A percentile compares a stretch with the other conserved stretches of the same genome.
phyloP scores from a whole-genome alignment of 192 early-diverging fungal species.

The Backusella morwellensis region DNA sequence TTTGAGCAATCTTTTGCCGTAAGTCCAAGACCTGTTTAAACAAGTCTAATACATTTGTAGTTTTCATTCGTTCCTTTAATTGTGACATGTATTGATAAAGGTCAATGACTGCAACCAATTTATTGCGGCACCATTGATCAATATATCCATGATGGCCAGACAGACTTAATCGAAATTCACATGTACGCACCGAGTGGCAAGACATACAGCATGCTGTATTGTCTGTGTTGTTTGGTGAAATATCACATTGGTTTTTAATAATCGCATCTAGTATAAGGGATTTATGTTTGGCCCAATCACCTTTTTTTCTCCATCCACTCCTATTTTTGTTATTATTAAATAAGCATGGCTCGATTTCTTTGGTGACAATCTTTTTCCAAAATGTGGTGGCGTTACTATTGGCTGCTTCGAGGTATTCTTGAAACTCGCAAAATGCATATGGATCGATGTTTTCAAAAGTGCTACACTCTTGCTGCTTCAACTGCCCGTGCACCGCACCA shows the following conservation, averaged over 20 bases:
- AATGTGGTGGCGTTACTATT: not conserved
- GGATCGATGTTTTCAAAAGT: not conserved
- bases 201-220: not conserved
- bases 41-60: not conserved
- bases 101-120: not conserved
- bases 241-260: not conserved
- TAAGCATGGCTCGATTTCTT: not conserved
- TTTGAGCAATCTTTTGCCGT: not conserved
- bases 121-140: not conserved
- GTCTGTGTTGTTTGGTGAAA: not conserved
- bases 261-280: not conserved
- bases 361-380: not conserved
- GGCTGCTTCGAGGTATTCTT: not conserved
- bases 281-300: not conserved
- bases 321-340: not conserved
- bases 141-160: not conserved
- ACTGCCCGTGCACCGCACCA: not conserved
- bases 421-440: not conserved
- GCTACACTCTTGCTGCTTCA: not conserved
- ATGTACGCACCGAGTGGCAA: not conserved
- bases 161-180: constrained; percentile 4
- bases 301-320: not conserved
- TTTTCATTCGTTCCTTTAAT: not conserved
- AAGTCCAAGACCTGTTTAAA: not conserved
- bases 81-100: not conserved